Conservation (phyloP, 2,329 filamentous ascomycete species). For the Cladosporium halotolerans region DNA sequence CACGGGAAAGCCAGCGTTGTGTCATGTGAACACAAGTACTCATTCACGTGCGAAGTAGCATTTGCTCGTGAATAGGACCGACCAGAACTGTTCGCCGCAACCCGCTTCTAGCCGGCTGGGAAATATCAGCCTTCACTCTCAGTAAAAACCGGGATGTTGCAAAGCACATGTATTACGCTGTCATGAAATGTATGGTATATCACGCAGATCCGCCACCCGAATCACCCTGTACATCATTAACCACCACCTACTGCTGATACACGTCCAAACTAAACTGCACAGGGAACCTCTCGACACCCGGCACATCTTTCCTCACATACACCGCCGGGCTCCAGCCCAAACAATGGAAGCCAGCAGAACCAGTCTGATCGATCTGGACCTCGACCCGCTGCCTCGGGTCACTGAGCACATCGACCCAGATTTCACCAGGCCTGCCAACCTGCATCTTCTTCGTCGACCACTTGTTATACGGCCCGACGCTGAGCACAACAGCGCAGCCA, state of each 20-base stretch:
- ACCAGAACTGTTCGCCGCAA: no score
- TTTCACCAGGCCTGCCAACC: slow-evolving; percentile 54
- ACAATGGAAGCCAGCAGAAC: slow-evolving; percentile 54
- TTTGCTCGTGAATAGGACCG: no score
- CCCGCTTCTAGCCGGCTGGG: no score
- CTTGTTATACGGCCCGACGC: slow-evolving; percentile 18
- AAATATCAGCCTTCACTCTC: no score
- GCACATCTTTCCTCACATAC: slow-evolving; percentile 53
- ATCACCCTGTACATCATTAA: no score
- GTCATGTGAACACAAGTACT: no score
- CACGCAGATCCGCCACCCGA: no score
- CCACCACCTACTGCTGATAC: slow-evolving; percentile 10
- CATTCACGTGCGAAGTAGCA: no score
- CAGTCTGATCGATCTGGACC: slow-evolving; percentile 53
- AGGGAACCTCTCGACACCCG: slow-evolving; percentile 43
- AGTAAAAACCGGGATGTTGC: no score
- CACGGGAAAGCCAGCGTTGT: no score
- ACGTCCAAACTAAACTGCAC: slow-evolving; percentile 12
- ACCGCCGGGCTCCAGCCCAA: slow-evolving; percentile 51
- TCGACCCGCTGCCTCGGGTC: slow-evolving; percentile 48
- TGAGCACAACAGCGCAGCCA: slow-evolving; percentile 30
- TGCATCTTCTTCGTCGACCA: slow-evolving; percentile 50
- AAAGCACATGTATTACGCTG: no score
- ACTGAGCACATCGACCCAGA: slow-evolving; percentile 57
- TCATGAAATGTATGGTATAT: no score